These are phyloP conservation scores for Plectosphaerella plurivora DNA, from an alignment of 2,329 filamentous ascomycete genomes.

Conservation along the genomic window DNA sequence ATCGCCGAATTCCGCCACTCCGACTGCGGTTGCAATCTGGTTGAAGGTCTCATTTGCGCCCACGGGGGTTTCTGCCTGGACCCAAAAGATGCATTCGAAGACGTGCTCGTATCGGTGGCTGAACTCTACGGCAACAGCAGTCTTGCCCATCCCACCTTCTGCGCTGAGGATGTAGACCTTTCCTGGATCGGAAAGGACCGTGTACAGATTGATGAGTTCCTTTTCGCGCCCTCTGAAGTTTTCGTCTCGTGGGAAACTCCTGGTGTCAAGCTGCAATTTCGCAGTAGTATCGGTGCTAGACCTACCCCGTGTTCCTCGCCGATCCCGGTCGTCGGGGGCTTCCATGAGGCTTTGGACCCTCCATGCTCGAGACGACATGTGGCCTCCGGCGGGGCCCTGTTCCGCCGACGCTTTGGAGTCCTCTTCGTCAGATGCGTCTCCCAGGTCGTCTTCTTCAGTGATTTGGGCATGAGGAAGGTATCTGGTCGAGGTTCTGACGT, in stretches of 20 bases:
- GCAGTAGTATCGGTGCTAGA: background rate
- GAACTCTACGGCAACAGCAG: conserved; percentile 17
- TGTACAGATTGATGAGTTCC: conserved; percentile 12
- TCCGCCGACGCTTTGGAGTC: background rate
- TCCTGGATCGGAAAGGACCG: conserved; percentile 9
- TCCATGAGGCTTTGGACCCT: conserved; percentile 1
- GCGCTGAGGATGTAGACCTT: conserved; percentile 12
- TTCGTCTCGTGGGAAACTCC: conserved; percentile 8
- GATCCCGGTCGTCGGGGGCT: background rate
- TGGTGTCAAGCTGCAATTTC: conserved; percentile 2
- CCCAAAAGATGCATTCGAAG: conserved; percentile 19
- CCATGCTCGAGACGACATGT: background rate
- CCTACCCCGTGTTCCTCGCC: background rate
- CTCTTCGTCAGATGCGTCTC: conserved; percentile 2
- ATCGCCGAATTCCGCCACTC: conserved; percentile 2
- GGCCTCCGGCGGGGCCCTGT: background rate
- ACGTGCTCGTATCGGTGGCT: conserved; percentile 14
- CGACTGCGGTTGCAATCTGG: conserved; percentile 8
- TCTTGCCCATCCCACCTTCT: conserved; percentile 16
- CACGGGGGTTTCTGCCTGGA: conserved; percentile 16
- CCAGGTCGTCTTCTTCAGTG: background rate
- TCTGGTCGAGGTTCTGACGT: background rate
- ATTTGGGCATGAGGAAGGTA: background rate
- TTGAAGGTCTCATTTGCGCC: conserved; percentile 12
- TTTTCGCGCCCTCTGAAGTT: conserved; percentile 11